Base-by-base conservation (phyloP, 176 grass and related monocot genomes). In the Triticum urartu region DNA sequence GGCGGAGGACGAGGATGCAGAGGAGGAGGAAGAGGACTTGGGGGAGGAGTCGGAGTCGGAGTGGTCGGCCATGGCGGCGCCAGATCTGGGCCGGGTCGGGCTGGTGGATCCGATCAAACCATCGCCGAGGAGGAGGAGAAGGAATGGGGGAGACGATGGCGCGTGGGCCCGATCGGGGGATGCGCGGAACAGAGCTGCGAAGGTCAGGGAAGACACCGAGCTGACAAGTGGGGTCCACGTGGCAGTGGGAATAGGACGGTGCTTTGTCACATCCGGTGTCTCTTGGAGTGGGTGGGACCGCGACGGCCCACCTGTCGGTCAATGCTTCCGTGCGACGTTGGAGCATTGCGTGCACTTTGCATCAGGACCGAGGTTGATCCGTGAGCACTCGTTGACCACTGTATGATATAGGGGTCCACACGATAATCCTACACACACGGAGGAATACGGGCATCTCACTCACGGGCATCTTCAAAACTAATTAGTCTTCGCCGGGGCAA, bases 41-140 rank as follows among this genome's bases (percentile, higher is more conserved):
- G 93, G 93, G 38, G 93, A 92, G 79, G 96, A 91, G 58, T 95
- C 93, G 36, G 88, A 87, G 86, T 98, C 96, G 63, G 93, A 95
- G 81, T 90, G 85, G 25, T 90, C 89, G 35, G 86, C 86, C 95
- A 98, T 98, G 86, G 82, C 64, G n/a, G 56, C 35, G 83, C 47
- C 79, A 59, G 93, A 95, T 95, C 93, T 95, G 88, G 79, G 60
- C 68, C 77, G 59, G 69, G 73, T 64, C 63, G 70, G 52, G 75
- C 25, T 9, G 26, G 74, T 77, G 78, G 89, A 69, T 89, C 76
- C 80, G 91, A 95, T 90, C 88, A 87, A 71, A 56, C 64, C 91
- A 89, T 85, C 67, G 85, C 34, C 62, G 63, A 65, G 25, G 78
- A 66, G 42, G 66, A 72, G 75, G 60, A 72, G 75, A 47, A 86